Evolutionary conservation across 768 basidiomycete genomes (phyloP).

Genomic region (Thelephora aurantiotincta): DNA sequence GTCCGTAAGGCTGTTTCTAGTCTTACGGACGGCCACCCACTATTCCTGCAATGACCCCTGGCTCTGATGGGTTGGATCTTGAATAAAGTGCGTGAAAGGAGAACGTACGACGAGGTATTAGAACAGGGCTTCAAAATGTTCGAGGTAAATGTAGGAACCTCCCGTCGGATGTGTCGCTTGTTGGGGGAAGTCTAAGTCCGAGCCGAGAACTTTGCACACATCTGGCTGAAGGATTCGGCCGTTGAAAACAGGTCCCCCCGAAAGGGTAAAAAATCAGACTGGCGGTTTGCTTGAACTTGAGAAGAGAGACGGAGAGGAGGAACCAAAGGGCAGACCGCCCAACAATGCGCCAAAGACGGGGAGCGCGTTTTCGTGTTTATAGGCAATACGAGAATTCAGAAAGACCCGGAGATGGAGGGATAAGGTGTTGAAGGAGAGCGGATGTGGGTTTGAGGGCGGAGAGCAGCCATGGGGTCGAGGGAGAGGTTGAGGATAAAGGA

Average conservation of each 20-base stretch:
- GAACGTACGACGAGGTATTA: too few relatives aligned
- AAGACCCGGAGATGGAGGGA: conserved; percentile 88
- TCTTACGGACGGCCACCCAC: too few relatives aligned
- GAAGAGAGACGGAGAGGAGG: neutral
- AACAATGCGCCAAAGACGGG: conserved; percentile 84
- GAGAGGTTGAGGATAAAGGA: conserved; percentile 76
- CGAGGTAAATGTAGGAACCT: conserved; percentile 82
- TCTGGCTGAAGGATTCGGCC: conserved; percentile 33
- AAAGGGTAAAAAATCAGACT: conserved; percentile 75
- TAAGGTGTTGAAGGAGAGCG: conserved; percentile 49
- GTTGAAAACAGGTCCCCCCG: conserved; percentile 10
- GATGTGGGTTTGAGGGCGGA: conserved; percentile 38
- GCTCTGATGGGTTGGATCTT: too few relatives aligned
- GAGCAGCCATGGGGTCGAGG: conserved; percentile 74
- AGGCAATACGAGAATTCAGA: conserved; percentile 85
- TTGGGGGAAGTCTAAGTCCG: conserved; percentile 90
- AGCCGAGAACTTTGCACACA: conserved; percentile 81
- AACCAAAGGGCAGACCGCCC: conserved; percentile 37
- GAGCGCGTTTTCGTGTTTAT: conserved; percentile 82
- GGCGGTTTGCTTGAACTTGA: conserved; percentile 1
- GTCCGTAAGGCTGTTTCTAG: too few relatives aligned
- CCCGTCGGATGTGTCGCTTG: conserved; percentile 94
- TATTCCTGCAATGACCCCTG: too few relatives aligned
- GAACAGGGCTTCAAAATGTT: too few relatives aligned
- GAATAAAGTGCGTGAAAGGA: too few relatives aligned